Conservation (phyloP, 257 asterid species). For the Fraxinus americana region DNA sequence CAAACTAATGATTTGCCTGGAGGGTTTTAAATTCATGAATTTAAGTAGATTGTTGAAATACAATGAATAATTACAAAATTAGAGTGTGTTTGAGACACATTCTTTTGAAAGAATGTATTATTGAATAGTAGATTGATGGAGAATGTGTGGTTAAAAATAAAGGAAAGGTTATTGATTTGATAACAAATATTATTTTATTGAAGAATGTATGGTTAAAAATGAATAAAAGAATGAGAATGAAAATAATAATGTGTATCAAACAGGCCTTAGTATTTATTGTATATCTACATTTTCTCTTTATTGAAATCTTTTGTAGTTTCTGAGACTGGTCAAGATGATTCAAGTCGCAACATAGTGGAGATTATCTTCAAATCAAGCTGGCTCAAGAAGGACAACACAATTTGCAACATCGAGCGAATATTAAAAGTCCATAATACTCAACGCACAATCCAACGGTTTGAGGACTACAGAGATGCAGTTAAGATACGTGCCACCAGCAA, state of each 20-base stretch:
- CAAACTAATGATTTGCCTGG: no score
- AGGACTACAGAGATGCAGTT: slow-evolving; percentile 85
- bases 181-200: no score
- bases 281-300: not conserved
- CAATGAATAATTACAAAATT: not conserved
- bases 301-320: slow-evolving; percentile 46
- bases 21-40: no score
- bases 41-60: no score
- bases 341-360: slow-evolving; percentile 94
- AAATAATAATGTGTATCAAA: no score
- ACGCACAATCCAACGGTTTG: slow-evolving; percentile 93
- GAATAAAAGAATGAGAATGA: no score
- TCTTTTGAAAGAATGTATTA: no score
- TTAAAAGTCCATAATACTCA: slow-evolving; percentile 85
- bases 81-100: not conserved
- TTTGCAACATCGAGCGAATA: slow-evolving; percentile 90
- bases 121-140: no score
- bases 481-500: slow-evolving; percentile 59
- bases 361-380: slow-evolving; percentile 98
- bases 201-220: no score
- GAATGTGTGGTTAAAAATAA: no score
- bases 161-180: no score
- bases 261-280: not conserved
- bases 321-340: slow-evolving; percentile 81
- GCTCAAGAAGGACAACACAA: slow-evolving; percentile 75